Base-by-base conservation (phyloP, 495 filamentous ascomycete species). In the Trichodelitschia bisporula region DNA sequence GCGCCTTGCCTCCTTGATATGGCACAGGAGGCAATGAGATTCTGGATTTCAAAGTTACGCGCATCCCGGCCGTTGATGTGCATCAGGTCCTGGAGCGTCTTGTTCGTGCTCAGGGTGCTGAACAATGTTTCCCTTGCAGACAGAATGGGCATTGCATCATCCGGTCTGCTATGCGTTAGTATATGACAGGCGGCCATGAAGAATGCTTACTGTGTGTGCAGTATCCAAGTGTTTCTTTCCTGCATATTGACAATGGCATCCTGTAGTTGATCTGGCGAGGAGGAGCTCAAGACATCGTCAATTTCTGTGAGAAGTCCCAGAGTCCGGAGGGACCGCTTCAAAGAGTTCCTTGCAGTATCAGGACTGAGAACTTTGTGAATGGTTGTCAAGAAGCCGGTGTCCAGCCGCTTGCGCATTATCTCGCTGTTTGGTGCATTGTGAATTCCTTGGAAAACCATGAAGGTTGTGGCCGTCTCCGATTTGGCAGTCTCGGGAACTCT, bases 71-170 rank as follows among this genome's bases (percentile, higher is more conserved):
- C 51, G 15, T 52, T 58, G 14, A 77, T 38, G 15, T 61, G 60
- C 11, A 72, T 43, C 11, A 57, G 50, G 2, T 62, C 53, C 31
- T 62, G 67, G n/a, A 91, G 50, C 26, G 61, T 53, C 15, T 57
- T 51, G 35, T 64, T 66, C 36, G 69, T 66, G 25, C 71, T 71
- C 16, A 93, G 55, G n/a, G 72, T 66, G 32, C 77, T 82, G 41
- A 90, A 70, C 1, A 82, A 57, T 9, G 76, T 77, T 41, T 79
- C 74, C 37, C 82, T 69, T 41, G 69, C 79, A 2, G 74, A 79
- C 24, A 92, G 42, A 20, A 95, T 72, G 25, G 75, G 68, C 29
- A 70, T 68, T 34, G 89, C 64, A 42, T 91, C 78, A 29, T 74
- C 62, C 40, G 75, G 83, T 41, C 80, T 86, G 40, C 19, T 29